Evolutionary conservation across 805 yeast species (phyloP).

Genomic region (Barnettozyma sucrosica): DNA sequence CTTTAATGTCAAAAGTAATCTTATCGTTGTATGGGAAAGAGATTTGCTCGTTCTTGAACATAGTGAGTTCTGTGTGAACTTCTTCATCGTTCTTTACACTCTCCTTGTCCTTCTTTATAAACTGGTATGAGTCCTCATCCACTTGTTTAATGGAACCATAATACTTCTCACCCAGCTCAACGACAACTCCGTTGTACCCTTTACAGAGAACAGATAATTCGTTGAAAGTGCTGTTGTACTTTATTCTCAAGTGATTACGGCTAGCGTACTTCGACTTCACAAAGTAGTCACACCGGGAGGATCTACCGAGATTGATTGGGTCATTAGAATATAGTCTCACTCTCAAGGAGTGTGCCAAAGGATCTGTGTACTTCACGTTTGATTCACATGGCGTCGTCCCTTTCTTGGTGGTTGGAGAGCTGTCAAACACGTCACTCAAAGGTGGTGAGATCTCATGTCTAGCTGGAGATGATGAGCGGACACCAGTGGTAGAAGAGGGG

Average conservation of each 20-base stretch:
- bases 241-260: slow-evolving; percentile 54
- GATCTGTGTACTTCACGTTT: slow-evolving; percentile 2
- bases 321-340: slow-evolving; percentile 19
- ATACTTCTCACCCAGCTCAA: slow-evolving; percentile 50
- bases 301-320: slow-evolving; percentile 41
- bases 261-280: slow-evolving; percentile 54
- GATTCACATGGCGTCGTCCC: background rate
- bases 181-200: slow-evolving; percentile 77
- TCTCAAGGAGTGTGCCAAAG: slow-evolving; percentile 11
- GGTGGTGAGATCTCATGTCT: slow-evolving; percentile 7
- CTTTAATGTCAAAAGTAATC: slow-evolving; percentile 64
- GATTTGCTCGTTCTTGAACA: slow-evolving; percentile 59
- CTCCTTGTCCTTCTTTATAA: slow-evolving; percentile 14
- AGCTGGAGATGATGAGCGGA: slow-evolving; percentile 32
- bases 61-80: slow-evolving; percentile 35
- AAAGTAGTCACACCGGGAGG: slow-evolving; percentile 48
- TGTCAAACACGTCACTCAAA: background rate
- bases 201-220: slow-evolving; percentile 56
- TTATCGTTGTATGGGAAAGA: slow-evolving; percentile 58
- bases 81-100: slow-evolving; percentile 13
- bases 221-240: slow-evolving; percentile 36
- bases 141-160: slow-evolving; percentile 27
- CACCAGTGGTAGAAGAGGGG: slow-evolving; percentile 54
- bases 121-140: slow-evolving; percentile 21
- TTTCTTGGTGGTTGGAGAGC: background rate